Conservation (phyloP, 2,329 filamentous ascomycete species). For the Sclerotinia minor region DNA sequence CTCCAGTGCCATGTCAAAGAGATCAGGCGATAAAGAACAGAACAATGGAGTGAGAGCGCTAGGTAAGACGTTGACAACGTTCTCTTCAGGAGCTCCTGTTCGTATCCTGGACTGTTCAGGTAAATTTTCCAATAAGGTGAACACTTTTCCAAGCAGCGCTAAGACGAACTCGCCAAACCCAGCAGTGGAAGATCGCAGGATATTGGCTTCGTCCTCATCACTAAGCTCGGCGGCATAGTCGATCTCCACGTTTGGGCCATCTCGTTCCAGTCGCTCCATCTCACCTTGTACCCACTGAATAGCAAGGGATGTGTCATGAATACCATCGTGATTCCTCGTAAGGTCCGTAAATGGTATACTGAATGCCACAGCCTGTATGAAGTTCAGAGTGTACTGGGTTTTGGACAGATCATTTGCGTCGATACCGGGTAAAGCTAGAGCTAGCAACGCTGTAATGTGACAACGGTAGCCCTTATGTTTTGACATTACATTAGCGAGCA, state of each 20-base stretch:
- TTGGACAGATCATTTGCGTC: slow-evolving; percentile 98
- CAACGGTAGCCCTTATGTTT: slow-evolving; percentile 95
- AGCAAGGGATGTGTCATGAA: slow-evolving; percentile 74
- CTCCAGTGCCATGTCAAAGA: slow-evolving; percentile 88
- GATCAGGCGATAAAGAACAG: slow-evolving; percentile 84
- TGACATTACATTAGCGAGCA: slow-evolving; percentile 87
- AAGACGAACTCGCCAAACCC: slow-evolving; percentile 91
- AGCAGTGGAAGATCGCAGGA: slow-evolving; percentile 89
- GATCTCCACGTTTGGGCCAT: slow-evolving; percentile 81
- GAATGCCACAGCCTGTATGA: slow-evolving; percentile 94
- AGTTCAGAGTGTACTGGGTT: slow-evolving; percentile 89
- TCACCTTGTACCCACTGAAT: slow-evolving; percentile 93
- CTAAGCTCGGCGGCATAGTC: slow-evolving; percentile 80
- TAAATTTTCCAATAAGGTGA: slow-evolving; percentile 91
- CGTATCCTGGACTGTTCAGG: slow-evolving; percentile 87
- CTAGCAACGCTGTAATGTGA: slow-evolving; percentile 91
- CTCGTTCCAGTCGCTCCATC: slow-evolving; percentile 88
- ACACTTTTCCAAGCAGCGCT: slow-evolving; percentile 88
- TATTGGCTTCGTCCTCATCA: slow-evolving; percentile 82
- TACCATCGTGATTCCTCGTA: slow-evolving; percentile 64
- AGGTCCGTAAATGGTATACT: slow-evolving; percentile 91
- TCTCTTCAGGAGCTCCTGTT: slow-evolving; percentile 91
- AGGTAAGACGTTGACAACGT: slow-evolving; percentile 92
- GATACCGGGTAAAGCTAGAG: slow-evolving; percentile 88
- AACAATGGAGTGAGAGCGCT: slow-evolving; percentile 89